Base-by-base conservation (phyloP, 805 yeast species). In the Dipodascus geniculatus region DNA sequence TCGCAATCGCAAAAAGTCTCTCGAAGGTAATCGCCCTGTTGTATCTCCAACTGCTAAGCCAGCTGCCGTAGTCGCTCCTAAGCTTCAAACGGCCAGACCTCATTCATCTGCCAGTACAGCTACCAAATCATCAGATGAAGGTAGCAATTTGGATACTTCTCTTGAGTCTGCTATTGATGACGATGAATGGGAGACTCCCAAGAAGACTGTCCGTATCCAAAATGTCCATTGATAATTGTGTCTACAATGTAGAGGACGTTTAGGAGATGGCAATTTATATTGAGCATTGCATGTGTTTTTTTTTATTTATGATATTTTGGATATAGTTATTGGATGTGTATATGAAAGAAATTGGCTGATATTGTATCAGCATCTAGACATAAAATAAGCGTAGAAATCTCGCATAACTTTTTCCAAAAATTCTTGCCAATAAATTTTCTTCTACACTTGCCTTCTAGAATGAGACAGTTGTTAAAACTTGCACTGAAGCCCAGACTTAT, bases 91-190 rank as follows among this genome's bases (percentile, higher is more conserved):
- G 38, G 53, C 42, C 42, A 50, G 53, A 42, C 50, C 50, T 50
- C 42, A 35, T 47, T 51, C 19, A 44, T 49, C 16, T 48, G 50
- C 47, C 53, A 53, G 35, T 53, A 48, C 53, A 6, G 14, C 44
- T n/a, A 38, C 44, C 19, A 38, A 38, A 38, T 50, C 55, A 23
- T 49, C 51, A 42, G 51, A 53, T 50, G 51, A 49, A 42, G 50
- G 51, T 49, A 53, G 51, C 53, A 53, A 52, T 48, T 28, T 53
- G 42, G 55, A 53, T 50, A 53, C 47, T 53, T 53, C 50, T 23
- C 20, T 22, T 42, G 53, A 49, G 33, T 35, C 52, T 42, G 53
- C 53, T 49, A 52, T 51, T 49, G 49, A 48, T 48, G 33, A 23
- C 19, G 49, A 22, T 14, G 49, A 48, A 22, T 48, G 33, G 28